These are phyloP conservation scores for Wickerhamiella domercqiae DNA, from an alignment of 805 yeast genomes.

Conservation along the genomic window DNA sequence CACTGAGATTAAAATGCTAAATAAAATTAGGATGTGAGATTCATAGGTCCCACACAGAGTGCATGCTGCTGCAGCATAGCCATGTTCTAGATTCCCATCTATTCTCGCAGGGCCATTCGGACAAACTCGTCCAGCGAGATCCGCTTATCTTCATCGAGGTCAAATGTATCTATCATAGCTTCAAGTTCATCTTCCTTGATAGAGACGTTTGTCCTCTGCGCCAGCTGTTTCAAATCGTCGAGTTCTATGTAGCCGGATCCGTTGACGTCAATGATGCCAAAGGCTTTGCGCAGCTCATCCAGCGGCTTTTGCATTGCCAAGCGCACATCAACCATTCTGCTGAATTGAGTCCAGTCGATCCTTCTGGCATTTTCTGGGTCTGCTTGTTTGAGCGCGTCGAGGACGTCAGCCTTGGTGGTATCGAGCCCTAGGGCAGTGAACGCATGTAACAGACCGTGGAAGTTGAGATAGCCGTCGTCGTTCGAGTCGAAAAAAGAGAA, in stretches of 20 bases:
- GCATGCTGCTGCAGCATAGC: too few species aligned
- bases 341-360: constrained; percentile 70
- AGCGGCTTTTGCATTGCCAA: constrained; percentile 82
- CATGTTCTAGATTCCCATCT: too few species aligned
- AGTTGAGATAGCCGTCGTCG: constrained; percentile 76
- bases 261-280: constrained; percentile 78
- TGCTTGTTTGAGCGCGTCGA: constrained; percentile 63
- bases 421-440: constrained; percentile 91
- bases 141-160: constrained; percentile 90
- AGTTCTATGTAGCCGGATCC: constrained; percentile 80
- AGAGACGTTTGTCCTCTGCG: constrained; percentile 85
- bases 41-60: too few species aligned
- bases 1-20: too few species aligned
- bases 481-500: constrained; percentile 85
- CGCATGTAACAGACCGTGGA: constrained; percentile 88
- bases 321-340: constrained; percentile 58
- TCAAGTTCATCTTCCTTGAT: constrained; percentile 80
- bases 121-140: constrained; percentile 30
- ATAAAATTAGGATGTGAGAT: too few species aligned
- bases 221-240: constrained; percentile 71
- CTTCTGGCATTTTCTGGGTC: constrained; percentile 32
- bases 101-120: too few species aligned
- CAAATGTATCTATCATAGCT: constrained; percentile 97
- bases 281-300: constrained; percentile 84
- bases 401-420: constrained; percentile 58